Percentiles rank a stretch among this genome's conserved stretches.
Evolutionary conservation across 345 rosid species (phyloP).

Genomic region (Lumnitzera littorea): DNA sequence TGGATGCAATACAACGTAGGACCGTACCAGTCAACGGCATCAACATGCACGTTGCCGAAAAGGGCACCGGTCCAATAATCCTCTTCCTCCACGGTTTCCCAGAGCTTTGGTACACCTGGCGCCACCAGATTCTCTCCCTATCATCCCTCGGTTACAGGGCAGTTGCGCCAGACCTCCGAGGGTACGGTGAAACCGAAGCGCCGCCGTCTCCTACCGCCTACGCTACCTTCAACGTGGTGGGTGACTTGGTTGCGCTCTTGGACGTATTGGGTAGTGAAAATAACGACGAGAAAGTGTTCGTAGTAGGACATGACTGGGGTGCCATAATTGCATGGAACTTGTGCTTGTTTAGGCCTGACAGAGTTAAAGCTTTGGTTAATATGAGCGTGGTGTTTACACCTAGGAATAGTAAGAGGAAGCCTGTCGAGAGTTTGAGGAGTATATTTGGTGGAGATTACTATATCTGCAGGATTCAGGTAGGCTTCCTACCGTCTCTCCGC

Average conservation of each 20-base stretch:
- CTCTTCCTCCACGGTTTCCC: conserved; percentile 85
- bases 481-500: neutral
- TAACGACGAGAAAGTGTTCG: conserved; percentile 24
- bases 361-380: conserved; percentile 29
- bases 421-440: conserved; percentile 34
- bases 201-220: conserved; percentile 39
- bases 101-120: conserved; percentile 80
- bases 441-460: conserved; percentile 63
- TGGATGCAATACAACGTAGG: conserved; percentile 52
- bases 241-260: conserved; percentile 34
- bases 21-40: conserved; percentile 52
- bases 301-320: conserved; percentile 50
- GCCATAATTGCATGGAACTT: conserved; percentile 38
- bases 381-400: conserved; percentile 35
- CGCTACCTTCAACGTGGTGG: conserved; percentile 43
- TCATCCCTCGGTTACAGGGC: conserved; percentile 64
- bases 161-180: conserved; percentile 83
- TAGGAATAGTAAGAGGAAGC: conserved; percentile 44
- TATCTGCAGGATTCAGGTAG: conserved; percentile 78
- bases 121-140: conserved; percentile 63
- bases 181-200: conserved; percentile 69
- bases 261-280: conserved; percentile 18
- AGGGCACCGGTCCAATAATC: conserved; percentile 48
- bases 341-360: conserved; percentile 33
- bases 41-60: conserved; percentile 67